A percentile compares a stretch with the other conserved stretches of the same genome.
phyloP scores from a whole-genome alignment of 73 alveolate species.

The Symbiodinium natans region DNA sequence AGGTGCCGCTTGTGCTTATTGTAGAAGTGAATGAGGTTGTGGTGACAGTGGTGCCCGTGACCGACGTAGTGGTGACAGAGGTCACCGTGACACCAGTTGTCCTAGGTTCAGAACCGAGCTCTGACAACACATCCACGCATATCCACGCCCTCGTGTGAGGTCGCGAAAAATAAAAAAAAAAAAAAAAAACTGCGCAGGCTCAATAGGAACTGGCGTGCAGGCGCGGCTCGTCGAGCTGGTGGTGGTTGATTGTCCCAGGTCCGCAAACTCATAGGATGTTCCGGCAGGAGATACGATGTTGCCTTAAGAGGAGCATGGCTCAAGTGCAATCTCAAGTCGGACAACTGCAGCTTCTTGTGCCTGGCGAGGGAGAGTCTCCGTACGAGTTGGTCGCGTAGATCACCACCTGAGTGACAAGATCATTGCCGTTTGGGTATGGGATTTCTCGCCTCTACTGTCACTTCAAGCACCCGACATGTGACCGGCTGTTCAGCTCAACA shows the following conservation, averaged over 20 bases:
- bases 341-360: neutral
- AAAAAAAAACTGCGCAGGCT: too few relatives aligned
- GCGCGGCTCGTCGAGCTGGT: too few relatives aligned
- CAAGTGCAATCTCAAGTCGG: neutral
- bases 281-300: neutral
- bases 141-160: too few relatives aligned
- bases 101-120: too few relatives aligned
- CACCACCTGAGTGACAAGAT: neutral
- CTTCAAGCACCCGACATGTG: neutral
- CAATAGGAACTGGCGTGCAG: too few relatives aligned
- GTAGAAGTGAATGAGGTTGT: neutral
- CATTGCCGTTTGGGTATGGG: neutral
- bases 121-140: too few relatives aligned
- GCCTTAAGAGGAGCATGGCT: neutral
- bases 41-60: neutral
- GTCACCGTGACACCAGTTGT: neutral
- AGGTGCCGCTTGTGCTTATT: too few relatives aligned
- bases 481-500: neutral
- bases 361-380: neutral
- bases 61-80: neutral
- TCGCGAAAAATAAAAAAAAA: too few relatives aligned
- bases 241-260: neutral
- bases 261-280: neutral
- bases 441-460: neutral
- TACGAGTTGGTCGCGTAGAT: neutral